phyloP scores from a whole-genome alignment of 2,329 filamentous ascomycete genomes.

The Plectosphaerella cucumerina region DNA sequence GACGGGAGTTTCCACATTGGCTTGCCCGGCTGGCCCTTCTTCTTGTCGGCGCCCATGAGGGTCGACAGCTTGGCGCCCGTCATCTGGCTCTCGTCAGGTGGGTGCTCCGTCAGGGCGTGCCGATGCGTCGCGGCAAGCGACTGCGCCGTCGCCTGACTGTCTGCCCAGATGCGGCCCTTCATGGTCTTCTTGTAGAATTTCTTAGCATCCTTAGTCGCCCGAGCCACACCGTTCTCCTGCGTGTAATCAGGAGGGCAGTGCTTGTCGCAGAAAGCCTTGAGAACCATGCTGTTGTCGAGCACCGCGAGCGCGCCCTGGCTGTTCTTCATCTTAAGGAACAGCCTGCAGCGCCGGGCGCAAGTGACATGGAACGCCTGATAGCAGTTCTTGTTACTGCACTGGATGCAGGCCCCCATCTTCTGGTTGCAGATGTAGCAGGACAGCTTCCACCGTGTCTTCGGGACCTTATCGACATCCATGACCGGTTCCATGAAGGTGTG shows the following conservation, averaged over 20 bases:
- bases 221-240: conserved; percentile 77
- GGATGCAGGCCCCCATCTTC: conserved; percentile 96
- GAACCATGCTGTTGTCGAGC: conserved; percentile 71
- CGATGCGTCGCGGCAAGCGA: conserved; percentile 72
- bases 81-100: conserved; percentile 76
- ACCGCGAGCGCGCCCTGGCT: conserved; percentile 74
- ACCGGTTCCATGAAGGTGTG: conserved; percentile 98
- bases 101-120: conserved; percentile 61
- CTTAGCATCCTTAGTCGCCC: conserved; percentile 77
- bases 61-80: conserved; percentile 78
- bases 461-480: conserved; percentile 96
- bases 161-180: conserved; percentile 86
- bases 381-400: conserved; percentile 96
- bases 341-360: conserved; percentile 79
- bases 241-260: conserved; percentile 89
- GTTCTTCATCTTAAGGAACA: conserved; percentile 97
- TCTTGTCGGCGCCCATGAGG: conserved; percentile 64
- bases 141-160: conserved; percentile 79
- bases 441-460: conserved; percentile 88
- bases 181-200: conserved; percentile 87
- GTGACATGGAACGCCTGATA: conserved; percentile 98
- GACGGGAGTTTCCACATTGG: conserved; percentile 88
- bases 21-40: conserved; percentile 66
- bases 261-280: conserved; percentile 95
- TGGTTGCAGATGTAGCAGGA: conserved; percentile 96